phyloP scores from a whole-genome alignment of 768 basidiomycete genomes.

The Cystofilobasidium ferigula region DNA sequence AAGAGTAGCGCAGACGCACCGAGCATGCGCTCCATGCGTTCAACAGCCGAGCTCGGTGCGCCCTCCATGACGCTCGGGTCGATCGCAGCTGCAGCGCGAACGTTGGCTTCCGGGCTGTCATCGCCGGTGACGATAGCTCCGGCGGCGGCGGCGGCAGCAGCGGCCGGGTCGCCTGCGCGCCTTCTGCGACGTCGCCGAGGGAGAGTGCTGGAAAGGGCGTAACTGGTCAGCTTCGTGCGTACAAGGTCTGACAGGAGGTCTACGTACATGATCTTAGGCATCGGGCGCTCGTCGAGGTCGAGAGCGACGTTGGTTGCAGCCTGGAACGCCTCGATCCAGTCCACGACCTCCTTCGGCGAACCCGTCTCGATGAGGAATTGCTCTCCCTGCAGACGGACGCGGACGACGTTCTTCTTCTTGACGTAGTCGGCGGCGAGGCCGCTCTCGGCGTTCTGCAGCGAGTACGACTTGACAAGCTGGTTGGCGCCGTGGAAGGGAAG shows the following conservation, averaged over 20 bases:
- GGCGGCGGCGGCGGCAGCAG: neutral
- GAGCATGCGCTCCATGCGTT: conserved; percentile 21
- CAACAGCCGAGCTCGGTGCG: neutral
- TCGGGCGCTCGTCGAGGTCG: conserved; percentile 79
- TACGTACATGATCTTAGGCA: conserved; percentile 59
- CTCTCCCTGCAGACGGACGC: conserved; percentile 83
- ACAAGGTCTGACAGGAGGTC: neutral
- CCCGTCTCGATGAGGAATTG: conserved; percentile 89
- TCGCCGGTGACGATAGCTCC: conserved; percentile 4
- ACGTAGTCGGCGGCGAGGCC: conserved; percentile 89
- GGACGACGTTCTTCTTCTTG: conserved; percentile 86
- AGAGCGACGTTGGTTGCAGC: conserved; percentile 82
- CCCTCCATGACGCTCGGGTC: conserved; percentile 8
- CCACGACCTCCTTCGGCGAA: conserved; percentile 71
- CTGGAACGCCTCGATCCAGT: conserved; percentile 85
- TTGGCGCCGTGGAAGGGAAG: conserved; percentile 25
- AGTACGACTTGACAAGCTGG: conserved; percentile 54
- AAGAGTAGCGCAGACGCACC: neutral
- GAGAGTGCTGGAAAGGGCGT: conserved; percentile 22
- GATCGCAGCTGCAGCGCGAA: conserved; percentile 18
- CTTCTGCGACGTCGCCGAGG: conserved; percentile 23
- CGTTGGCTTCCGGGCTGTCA: conserved; percentile 22
- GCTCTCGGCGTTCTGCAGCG: conserved; percentile 81
- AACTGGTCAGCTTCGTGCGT: no score
- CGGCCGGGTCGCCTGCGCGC: neutral